These are phyloP conservation scores for Aspergillus pseudotamarii DNA, from an alignment of 2,329 filamentous ascomycete species.

Conservation along the genomic window DNA sequence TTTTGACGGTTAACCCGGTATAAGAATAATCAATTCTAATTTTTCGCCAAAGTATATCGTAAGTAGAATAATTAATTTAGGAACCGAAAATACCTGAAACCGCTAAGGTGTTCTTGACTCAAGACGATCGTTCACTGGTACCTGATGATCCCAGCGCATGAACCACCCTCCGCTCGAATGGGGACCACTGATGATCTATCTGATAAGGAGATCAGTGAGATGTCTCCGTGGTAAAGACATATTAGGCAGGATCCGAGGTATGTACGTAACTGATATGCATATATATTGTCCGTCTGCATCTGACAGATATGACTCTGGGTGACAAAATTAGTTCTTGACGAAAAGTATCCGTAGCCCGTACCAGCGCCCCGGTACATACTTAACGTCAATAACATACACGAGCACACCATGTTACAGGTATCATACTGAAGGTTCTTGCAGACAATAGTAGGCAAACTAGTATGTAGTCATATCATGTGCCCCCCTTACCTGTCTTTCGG, in stretches of 20 bases:
- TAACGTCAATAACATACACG: not conserved
- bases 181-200: conserved; percentile 1
- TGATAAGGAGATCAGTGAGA: conserved; percentile 1
- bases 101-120: not conserved
- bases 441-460: conserved; percentile 1
- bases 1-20: not conserved
- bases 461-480: not conserved
- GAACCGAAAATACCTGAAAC: not conserved
- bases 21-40: not conserved
- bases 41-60: too few relatives aligned
- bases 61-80: not conserved
- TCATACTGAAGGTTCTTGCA: not conserved
- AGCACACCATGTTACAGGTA: not conserved
- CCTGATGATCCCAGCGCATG: conserved; percentile 4
- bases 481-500: not conserved
- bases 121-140: not conserved
- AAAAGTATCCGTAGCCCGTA: not conserved
- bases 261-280: not conserved
- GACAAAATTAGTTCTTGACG: not conserved
- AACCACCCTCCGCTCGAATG: not conserved
- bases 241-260: not conserved
- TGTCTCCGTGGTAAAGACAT: not conserved
- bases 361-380: not conserved
- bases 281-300: not conserved
- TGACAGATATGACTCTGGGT: not conserved